Conservation (phyloP, 1,139 yeast genomes). For the Wickerhamomyces sp. region DNA sequence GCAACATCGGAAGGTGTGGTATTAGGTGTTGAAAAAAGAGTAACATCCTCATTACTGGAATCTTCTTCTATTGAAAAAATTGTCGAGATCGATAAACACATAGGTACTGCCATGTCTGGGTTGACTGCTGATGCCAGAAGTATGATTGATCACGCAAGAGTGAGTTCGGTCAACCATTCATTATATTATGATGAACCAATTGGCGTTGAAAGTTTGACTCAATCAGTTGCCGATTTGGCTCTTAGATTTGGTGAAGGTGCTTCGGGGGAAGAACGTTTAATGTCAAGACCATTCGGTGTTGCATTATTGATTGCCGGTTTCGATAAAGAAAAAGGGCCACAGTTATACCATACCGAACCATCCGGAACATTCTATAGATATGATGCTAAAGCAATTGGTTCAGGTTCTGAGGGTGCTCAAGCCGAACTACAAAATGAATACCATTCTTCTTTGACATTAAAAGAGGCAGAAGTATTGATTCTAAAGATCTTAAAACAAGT, state of each 20-base stretch:
- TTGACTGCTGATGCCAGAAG: slow-evolving; percentile 98
- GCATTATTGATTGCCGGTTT: slow-evolving; percentile 94
- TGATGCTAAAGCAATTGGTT: slow-evolving; percentile 98
- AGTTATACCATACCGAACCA: slow-evolving; percentile 97
- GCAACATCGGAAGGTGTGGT: slow-evolving; percentile 96
- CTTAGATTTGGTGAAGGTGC: slow-evolving; percentile 98
- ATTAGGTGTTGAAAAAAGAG: slow-evolving; percentile 95
- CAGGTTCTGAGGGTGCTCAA: slow-evolving; percentile 99
- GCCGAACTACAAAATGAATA: slow-evolving; percentile 96
- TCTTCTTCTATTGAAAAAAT: slow-evolving; percentile 93
- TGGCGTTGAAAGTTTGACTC: slow-evolving; percentile 90
- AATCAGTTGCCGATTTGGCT: slow-evolving; percentile 95
- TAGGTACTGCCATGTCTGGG: slow-evolving; percentile 99
- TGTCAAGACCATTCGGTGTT: slow-evolving; percentile 99
- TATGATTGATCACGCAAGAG: slow-evolving; percentile 98
- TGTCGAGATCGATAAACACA: slow-evolving; percentile 88
- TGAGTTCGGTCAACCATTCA: slow-evolving; percentile 82
- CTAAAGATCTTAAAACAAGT: slow-evolving; percentile 93
- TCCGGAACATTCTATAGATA: slow-evolving; percentile 96
- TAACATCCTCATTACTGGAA: slow-evolving; percentile 86
- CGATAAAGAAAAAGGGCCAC: slow-evolving; percentile 92
- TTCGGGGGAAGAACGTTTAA: slow-evolving; percentile 90
- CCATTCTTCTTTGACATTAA: slow-evolving; percentile 87
- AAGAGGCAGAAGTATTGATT: slow-evolving; percentile 88
- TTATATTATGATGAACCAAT: slow-evolving; percentile 90